These are phyloP conservation scores for Linnemannia zychae DNA, from an alignment of 192 early-diverging fungal genomes.

Conservation along the genomic window DNA sequence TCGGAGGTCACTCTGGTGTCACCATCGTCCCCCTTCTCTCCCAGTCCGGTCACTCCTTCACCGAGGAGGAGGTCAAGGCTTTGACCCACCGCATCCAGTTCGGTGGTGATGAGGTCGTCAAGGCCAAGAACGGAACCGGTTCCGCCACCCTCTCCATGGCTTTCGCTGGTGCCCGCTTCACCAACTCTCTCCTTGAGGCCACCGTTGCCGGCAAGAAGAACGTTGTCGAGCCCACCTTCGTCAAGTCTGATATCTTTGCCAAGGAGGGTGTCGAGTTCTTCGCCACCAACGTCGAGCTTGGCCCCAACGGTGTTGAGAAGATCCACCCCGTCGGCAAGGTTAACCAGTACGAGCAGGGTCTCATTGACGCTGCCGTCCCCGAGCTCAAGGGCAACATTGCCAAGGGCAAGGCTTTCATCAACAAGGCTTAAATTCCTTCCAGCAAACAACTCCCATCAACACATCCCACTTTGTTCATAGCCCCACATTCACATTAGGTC, in stretches of 20 bases:
- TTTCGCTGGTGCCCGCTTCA: constrained; percentile 88
- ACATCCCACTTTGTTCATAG: constrained; percentile 37
- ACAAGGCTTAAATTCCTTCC: constrained; percentile 38
- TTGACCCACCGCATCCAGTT: constrained; percentile 97
- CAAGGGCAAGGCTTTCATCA: constrained; percentile 89
- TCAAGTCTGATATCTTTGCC: constrained; percentile 75
- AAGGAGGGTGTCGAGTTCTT: constrained; percentile 75
- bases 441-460: background rate
- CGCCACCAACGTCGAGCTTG: constrained; percentile 80
- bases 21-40: constrained; percentile 95
- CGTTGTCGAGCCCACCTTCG: constrained; percentile 91
- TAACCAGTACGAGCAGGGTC: constrained; percentile 84
- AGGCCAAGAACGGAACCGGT: constrained; percentile 97
- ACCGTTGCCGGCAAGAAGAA: constrained; percentile 73
- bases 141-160: constrained; percentile 93
- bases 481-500: constrained; percentile 1
- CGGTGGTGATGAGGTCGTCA: constrained; percentile 98
- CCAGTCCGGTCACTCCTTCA: constrained; percentile 79
- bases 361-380: constrained; percentile 79
- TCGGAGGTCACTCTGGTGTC: constrained; percentile 96
- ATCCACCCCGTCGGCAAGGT: constrained; percentile 85
- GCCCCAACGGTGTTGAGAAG: constrained; percentile 83
- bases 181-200: constrained; percentile 89
- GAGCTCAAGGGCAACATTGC: constrained; percentile 91
- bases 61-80: constrained; percentile 84